Evolutionary conservation across 768 basidiomycete species (phyloP).

Genomic region (Mycena venus): DNA sequence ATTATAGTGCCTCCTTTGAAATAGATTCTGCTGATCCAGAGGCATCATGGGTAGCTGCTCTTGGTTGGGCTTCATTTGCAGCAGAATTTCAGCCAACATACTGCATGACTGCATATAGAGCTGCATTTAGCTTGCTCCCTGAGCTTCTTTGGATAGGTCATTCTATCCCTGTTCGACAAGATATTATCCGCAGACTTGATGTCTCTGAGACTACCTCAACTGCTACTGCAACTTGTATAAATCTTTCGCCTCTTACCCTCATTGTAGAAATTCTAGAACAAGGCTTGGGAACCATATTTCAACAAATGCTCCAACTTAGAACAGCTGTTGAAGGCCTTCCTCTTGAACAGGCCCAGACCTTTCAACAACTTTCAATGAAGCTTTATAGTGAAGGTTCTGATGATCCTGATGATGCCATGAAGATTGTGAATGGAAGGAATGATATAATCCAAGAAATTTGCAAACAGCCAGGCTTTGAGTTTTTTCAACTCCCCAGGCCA

Average conservation of each 20-base stretch:
- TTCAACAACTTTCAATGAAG: neutral
- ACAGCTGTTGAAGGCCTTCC: neutral
- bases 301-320: neutral
- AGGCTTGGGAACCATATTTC: conserved; percentile 8
- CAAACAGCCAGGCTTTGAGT: neutral
- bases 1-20: neutral
- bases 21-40: neutral
- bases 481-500: neutral
- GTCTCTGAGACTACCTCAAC: neutral
- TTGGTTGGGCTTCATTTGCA: conserved; percentile 4
- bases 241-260: no score
- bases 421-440: neutral
- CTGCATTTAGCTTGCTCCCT: neutral
- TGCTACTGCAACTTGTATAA: neutral
- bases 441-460: neutral
- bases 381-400: neutral
- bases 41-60: neutral
- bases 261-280: conserved; percentile 1
- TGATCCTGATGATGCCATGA: neutral
- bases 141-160: conserved; percentile 4
- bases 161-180: neutral
- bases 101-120: neutral
- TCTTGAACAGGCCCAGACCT: neutral
- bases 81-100: no score
- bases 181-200: neutral